Evolutionary conservation across 495 filamentous ascomycete genomes (phyloP).

Genomic region (Apodospora peruviana): DNA sequence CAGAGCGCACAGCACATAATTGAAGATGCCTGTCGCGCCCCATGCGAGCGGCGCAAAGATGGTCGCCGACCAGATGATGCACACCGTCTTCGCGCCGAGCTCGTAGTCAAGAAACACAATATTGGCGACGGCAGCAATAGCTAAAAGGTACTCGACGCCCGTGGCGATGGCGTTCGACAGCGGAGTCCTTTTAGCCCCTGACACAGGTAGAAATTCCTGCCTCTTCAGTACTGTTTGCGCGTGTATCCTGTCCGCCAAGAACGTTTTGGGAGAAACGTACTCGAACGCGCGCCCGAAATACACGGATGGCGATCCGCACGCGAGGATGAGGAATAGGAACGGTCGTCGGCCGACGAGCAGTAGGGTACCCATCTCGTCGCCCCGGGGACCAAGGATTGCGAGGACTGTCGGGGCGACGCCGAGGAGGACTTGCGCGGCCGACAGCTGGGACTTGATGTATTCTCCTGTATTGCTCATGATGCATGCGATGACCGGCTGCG

Average conservation of each 20-base stretch:
- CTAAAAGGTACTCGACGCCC: conserved; percentile 9
- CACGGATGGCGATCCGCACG: conserved; percentile 13
- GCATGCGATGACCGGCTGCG: conserved; percentile 12
- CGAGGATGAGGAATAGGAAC: conserved; percentile 8
- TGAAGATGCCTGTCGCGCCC: conserved; percentile 4
- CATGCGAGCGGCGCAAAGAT: conserved; percentile 10
- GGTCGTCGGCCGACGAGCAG: conserved; percentile 12
- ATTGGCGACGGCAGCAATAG: conserved; percentile 5
- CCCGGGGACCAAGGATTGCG: conserved; percentile 12
- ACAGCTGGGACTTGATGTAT: conserved; percentile 10
- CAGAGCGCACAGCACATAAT: conserved; percentile 5
- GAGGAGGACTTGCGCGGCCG: conserved; percentile 16
- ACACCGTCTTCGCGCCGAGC: conserved; percentile 6
- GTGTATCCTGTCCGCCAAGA: not conserved
- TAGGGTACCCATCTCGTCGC: conserved; percentile 8
- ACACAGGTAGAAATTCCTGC: not conserved
- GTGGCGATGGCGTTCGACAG: not conserved
- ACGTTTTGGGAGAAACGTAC: conserved; percentile 3
- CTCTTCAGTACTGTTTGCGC: not conserved
- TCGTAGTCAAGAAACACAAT: conserved; percentile 6
- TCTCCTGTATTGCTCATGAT: conserved; percentile 12
- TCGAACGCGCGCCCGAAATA: conserved; percentile 14
- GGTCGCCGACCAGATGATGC: conserved; percentile 4
- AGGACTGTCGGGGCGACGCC: conserved; percentile 16
- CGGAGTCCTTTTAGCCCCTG: not conserved